Conservation (phyloP, 371 early-diverging fungal genomes). For the Amoeboaphelidium protococcarum region DNA sequence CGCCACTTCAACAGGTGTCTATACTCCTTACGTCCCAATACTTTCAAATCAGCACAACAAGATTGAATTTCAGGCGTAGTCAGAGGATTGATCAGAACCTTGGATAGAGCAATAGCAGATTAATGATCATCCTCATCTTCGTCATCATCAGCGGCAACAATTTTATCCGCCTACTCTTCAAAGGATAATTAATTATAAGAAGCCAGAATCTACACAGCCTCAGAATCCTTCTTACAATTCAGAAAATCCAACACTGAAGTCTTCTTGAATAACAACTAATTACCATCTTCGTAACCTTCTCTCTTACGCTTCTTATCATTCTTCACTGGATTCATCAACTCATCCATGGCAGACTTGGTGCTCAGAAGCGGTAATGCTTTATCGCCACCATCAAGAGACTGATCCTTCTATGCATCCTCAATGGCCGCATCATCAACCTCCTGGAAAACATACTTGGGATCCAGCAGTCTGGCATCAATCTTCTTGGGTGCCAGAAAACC, state of each 20-base stretch:
- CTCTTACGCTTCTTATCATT: conserved; percentile 37
- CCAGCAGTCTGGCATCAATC: conserved; percentile 82
- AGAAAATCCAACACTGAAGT: conserved; percentile 49
- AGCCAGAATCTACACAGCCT: conserved; percentile 48
- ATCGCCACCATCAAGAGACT: neutral
- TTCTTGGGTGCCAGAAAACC: conserved; percentile 77
- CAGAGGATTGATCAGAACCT: conserved; percentile 19
- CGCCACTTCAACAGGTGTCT: conserved; percentile 70
- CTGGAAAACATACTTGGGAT: conserved; percentile 81
- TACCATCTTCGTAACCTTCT: conserved; percentile 88
- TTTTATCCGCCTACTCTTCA: conserved; percentile 26
- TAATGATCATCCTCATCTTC: conserved; percentile 2
- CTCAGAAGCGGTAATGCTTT: neutral
- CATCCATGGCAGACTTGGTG: conserved; percentile 5
- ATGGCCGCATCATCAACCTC: conserved; percentile 28
- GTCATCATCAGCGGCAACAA: neutral
- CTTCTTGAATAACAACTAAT: conserved; percentile 50
- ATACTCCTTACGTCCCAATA: conserved; percentile 77
- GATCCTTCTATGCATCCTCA: neutral
- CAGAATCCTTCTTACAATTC: conserved; percentile 16
- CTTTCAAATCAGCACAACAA: conserved; percentile 60
- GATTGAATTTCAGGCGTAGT: conserved; percentile 53
- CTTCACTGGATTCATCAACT: conserved; percentile 26
- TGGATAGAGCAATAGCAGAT: conserved; percentile 8
- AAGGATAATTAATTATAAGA: conserved; percentile 41